Evolutionary conservation across 2,329 filamentous ascomycete genomes (phyloP).

Genomic region (Trichoderma simmonsii): DNA sequence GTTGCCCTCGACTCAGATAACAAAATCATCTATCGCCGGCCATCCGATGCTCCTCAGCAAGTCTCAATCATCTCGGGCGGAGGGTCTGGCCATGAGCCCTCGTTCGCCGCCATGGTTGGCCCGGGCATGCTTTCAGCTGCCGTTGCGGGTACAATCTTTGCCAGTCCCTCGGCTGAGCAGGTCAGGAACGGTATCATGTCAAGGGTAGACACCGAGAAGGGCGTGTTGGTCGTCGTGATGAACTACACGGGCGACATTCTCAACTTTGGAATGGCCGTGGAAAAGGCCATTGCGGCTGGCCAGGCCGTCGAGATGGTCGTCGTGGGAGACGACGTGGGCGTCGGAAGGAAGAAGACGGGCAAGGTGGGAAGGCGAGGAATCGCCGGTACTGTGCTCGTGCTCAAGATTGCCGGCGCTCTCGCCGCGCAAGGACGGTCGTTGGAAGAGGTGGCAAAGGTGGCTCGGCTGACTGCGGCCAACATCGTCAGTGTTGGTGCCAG

Average conservation of each 20-base stretch:
- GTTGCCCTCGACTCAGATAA: slow-evolving; percentile 73
- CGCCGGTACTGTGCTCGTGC: slow-evolving; percentile 85
- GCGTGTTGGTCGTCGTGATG: slow-evolving; percentile 89
- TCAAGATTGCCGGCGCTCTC: slow-evolving; percentile 83
- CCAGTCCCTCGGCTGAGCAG: slow-evolving; percentile 77
- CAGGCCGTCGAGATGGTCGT: slow-evolving; percentile 83
- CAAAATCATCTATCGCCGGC: slow-evolving; percentile 79
- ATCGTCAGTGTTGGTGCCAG: slow-evolving; percentile 83
- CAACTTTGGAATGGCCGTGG: slow-evolving; percentile 90
- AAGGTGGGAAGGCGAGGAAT: slow-evolving; percentile 91
- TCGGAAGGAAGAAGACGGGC: slow-evolving; percentile 76
- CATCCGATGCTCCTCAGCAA: slow-evolving; percentile 49
- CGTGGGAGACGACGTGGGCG: slow-evolving; percentile 87
- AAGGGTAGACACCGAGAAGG: slow-evolving; percentile 66
- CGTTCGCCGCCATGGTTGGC: slow-evolving; percentile 82
- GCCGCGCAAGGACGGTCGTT: slow-evolving; percentile 67
- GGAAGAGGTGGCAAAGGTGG: slow-evolving; percentile 69
- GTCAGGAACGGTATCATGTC: slow-evolving; percentile 72
- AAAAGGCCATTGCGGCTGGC: slow-evolving; percentile 82
- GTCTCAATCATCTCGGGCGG: slow-evolving; percentile 86
- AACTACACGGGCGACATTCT: slow-evolving; percentile 90
- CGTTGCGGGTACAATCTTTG: slow-evolving; percentile 85
- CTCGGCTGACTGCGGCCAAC: slow-evolving; percentile 69
- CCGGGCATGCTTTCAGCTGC: slow-evolving; percentile 75
- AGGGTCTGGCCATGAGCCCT: slow-evolving; percentile 86